A percentile compares a stretch with the other conserved stretches of the same genome.
These are phyloP conservation scores for Isatis tinctoria DNA, from an alignment of 345 rosid species.

Conservation along the genomic window DNA sequence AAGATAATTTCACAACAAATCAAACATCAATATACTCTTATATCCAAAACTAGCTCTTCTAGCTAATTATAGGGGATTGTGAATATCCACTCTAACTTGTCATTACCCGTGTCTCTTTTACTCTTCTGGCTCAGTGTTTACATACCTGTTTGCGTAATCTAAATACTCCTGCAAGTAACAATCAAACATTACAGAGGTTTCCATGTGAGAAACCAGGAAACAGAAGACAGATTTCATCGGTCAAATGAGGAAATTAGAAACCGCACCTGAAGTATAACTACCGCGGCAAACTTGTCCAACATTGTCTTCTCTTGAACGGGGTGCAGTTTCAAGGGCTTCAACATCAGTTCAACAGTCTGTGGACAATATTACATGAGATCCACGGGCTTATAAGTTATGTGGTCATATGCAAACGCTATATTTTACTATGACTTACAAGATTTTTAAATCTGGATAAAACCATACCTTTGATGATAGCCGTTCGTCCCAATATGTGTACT, in stretches of 20 bases:
- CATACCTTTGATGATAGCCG: constrained; percentile 63
- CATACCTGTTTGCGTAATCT: constrained; percentile 50
- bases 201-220: not conserved
- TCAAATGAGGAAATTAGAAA: not conserved
- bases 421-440: not conserved
- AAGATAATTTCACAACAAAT: not conserved
- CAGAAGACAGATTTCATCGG: not conserved
- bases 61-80: not conserved
- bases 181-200: constrained; percentile 7
- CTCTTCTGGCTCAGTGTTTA: constrained; percentile 27
- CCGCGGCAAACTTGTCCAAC: constrained; percentile 82
- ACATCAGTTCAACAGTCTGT: constrained; percentile 60
- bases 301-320: constrained; percentile 58
- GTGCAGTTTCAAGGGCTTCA: constrained; percentile 58
- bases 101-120: not conserved
- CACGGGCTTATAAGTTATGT: not conserved
- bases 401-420: not conserved
- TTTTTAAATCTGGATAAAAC: not conserved
- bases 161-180: constrained; percentile 58
- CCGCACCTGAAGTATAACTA: constrained; percentile 82
- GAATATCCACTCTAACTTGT: not conserved
- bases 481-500: constrained; percentile 77
- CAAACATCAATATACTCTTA: not conserved
- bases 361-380: not conserved
- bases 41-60: not conserved